Evolutionary conservation across 805 yeast genomes (phyloP), one percentile per base, ranked within the genome.

Genomic region (Candida ulmi): DNA sequence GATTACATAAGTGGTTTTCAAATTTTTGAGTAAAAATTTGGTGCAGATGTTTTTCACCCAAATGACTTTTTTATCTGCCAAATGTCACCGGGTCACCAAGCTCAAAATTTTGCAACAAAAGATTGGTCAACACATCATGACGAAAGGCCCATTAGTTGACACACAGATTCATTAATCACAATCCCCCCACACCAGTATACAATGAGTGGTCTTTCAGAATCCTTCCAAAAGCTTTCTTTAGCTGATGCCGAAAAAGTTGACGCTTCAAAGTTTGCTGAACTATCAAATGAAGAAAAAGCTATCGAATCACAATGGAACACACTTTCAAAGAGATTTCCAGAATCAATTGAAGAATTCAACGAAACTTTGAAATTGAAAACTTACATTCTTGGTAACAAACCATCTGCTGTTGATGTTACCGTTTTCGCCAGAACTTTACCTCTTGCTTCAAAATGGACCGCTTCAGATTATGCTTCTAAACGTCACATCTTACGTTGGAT

Each of bases 401-500:
- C 90, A 33, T 67, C 90, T 21, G 69, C 73, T 32, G 76, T 78
- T n/a, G 99, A 93, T 61, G 71, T 79, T 32, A 65, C 71, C 33
- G 80, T 83, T 27, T 85, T 87, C 52, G 79, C 80, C 37, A 68
- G 76, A 27, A 79, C 80, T 28, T 67, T 78, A 53, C 84, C 88
- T 35, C 45, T 76, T 30, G 77, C 83, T 30, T 66, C 68, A 38
- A 63, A 70, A 44, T 76, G 86, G 75, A 63, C 73, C 18, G 58
- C 76, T 11, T 62, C 76, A 21, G 62, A 80, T 30, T 64, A 80
- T 48, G 78, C 81, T 35, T 63, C 71, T 35, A 69, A 70, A 61
- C 84, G 97, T 74, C 97, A 91, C 63, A 71, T 91, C 43, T 65
- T 88, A 45, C 83, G 99, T 74, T 93, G 98, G 98, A 76, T 78